These are phyloP conservation scores for Populus alba DNA, from an alignment of 345 rosid species.

Conservation along the genomic window DNA sequence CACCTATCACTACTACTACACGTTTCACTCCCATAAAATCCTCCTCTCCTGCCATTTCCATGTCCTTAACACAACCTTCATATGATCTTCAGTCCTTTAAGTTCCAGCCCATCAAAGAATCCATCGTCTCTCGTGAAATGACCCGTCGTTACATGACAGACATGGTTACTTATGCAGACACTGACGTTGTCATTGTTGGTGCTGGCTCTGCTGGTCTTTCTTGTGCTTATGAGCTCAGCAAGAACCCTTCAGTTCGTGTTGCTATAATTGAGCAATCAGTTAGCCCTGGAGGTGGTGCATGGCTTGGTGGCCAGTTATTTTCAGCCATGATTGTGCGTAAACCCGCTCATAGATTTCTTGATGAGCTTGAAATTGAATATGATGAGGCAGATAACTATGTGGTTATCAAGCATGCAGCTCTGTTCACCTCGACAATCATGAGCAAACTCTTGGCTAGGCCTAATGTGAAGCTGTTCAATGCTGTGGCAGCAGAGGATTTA, in stretches of 20 bases:
- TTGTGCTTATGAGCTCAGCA: slow-evolving; percentile 27
- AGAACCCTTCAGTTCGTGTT: slow-evolving; percentile 17
- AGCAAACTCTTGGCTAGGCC: slow-evolving; percentile 93
- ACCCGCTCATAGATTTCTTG: slow-evolving; percentile 78
- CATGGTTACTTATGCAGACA: slow-evolving; percentile 27
- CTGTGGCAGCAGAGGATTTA: slow-evolving; percentile 88
- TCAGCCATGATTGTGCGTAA: slow-evolving; percentile 70
- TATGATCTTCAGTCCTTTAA: slow-evolving; percentile 19
- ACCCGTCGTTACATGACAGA: slow-evolving; percentile 29
- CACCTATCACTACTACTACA: background rate
- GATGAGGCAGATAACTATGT: slow-evolving; percentile 81
- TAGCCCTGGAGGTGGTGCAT: slow-evolving; percentile 30
- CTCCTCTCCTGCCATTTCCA: background rate
- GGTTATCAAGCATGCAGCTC: slow-evolving; percentile 79
- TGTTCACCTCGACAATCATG: slow-evolving; percentile 91
- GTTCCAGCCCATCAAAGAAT: slow-evolving; percentile 24
- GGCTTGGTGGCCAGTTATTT: slow-evolving; percentile 28
- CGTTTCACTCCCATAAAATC: slow-evolving; percentile 8
- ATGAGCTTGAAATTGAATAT: slow-evolving; percentile 69
- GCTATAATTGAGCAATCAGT: slow-evolving; percentile 27
- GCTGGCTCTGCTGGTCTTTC: slow-evolving; percentile 26
- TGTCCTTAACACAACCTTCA: background rate
- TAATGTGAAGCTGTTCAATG: slow-evolving; percentile 89
- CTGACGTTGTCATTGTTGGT: slow-evolving; percentile 27
- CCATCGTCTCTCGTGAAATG: slow-evolving; percentile 25